Evolutionary conservation across 345 rosid genomes (phyloP), one percentile per base, ranked within the genome.

Genomic region (Geranium rotundifolium): DNA sequence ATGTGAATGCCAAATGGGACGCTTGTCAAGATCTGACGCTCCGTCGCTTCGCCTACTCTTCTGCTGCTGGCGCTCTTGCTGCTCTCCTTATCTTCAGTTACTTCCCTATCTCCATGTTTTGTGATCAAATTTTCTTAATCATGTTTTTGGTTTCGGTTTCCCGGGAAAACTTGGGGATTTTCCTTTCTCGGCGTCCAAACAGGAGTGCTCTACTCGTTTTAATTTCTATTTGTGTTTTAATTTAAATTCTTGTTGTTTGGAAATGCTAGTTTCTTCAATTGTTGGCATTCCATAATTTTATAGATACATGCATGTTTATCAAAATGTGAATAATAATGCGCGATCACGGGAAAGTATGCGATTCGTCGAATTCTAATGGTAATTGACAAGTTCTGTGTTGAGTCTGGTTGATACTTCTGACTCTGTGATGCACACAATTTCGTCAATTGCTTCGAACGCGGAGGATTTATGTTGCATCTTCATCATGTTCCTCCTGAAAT

Each of bases 11-110:
- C 0, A 87, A 93, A 71, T 93, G 96, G 96, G 96, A 90, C 75
- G 86, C 83, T 15, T 93, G 96, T 77, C 63, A 87, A 73, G 97
- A 90, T 79, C 95, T 90, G 66, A 78, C 95, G 3, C 71, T 82
- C 56, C 99, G 96, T 29, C 90, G 97, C 39, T 73, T 81, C 73
- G 83, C 85, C 18, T 93, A 90, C 83, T 83, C 96, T 4, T 82
- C 99, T 69, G 57, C 85, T 65, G 89, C 81, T 63, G 96, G 99
- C 60, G 91, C 87, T 19, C 84, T 88, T 57, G 79, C 79, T 60
- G 97, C 95, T 65, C 89, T 93, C 68, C 90, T 93, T 13, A 69
- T 93, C 72, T 93, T 90, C 90, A 80, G 98, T 89, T 52, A 68
- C 88, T 75, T 17, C 58, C 34, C 54, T 37, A 8, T 10, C 20